Conservation (phyloP, 73 alveolate species). For the Paramecium sexaurelia region DNA sequence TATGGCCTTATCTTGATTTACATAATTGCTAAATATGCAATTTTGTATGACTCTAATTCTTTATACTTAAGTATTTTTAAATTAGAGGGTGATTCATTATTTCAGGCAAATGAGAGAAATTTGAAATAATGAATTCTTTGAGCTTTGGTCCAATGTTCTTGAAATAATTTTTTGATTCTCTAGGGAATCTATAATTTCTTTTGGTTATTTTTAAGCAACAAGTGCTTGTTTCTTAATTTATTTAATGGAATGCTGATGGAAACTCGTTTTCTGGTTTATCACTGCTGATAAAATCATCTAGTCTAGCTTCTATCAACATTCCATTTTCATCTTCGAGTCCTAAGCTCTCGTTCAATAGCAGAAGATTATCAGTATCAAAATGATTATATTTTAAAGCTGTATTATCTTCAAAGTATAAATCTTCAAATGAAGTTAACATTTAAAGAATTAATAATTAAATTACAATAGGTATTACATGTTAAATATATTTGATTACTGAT, state of each 20-base stretch:
- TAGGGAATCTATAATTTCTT: background rate
- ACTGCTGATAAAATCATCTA: background rate
- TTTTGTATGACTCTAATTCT: background rate
- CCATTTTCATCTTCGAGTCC: background rate
- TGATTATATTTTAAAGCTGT: background rate
- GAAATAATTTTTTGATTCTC: conserved; percentile 7
- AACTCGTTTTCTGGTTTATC: background rate
- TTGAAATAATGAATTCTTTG: background rate
- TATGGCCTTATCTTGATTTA: background rate
- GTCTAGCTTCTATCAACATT: background rate
- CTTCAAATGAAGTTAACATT: background rate
- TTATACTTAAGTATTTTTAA: background rate
- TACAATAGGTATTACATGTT: background rate
- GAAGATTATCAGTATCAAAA: background rate
- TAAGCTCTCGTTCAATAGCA: background rate
- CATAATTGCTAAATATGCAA: background rate
- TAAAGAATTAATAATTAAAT: background rate
- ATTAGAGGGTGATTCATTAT: background rate
- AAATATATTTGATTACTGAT: background rate
- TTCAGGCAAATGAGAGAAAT: background rate
- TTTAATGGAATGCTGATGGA: background rate
- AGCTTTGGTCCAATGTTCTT: background rate
- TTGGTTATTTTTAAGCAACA: background rate
- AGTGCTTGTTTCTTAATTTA: background rate
- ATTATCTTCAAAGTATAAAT: background rate